Base-by-base conservation (phyloP, 2,329 filamentous ascomycete genomes). In the Colletotrichum phormii region DNA sequence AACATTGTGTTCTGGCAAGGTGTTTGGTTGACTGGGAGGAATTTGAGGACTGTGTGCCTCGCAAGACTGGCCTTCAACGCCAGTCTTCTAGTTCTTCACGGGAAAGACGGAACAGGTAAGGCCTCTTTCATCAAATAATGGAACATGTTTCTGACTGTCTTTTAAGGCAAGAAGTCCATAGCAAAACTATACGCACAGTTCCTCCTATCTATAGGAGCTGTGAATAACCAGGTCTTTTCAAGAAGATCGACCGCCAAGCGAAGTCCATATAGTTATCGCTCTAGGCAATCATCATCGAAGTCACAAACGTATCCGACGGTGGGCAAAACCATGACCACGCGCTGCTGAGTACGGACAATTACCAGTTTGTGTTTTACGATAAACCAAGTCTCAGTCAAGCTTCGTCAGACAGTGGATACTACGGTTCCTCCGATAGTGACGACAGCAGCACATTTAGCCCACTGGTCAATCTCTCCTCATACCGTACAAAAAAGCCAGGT, bases 171-270 rank as follows among this genome's bases (percentile, higher is more conserved):
- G 81, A 92, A 90, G 0, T 91, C 89, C 0, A 86, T 92, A 3
- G 90, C 89, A 5, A 82, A 88, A 0, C 79, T 88, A 2, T 92
- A 92, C 74, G 87, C 87, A 0, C 85, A 87, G 26, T 88, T 90
- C 46, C 79, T 92, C 2, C 15, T 58, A 18, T 72, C 66, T 11
- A 61, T 70, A 15, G 68, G 68, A 11, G 62, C 71, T 37, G 63
- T 75, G 53, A 65, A 64, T 9, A 22, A n/a, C 4, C 13, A 55
- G 37, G 64, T 26, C 74, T 78, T 37, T 64, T 15, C 33, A 37
- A 80, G 78, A 76, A 81, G 66, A 75, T 76, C 35, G 35, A 37
- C 12, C 35, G 12, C 12, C 35, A 13, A 13, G 35, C 35, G 35
- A 37, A 5, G 35, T 4, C 4, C 35, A 13, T 37, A 37, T 37